Evolutionary conservation across 1,139 yeast genomes (phyloP).

Genomic region (Lodderomyces metapsilosis): DNA sequence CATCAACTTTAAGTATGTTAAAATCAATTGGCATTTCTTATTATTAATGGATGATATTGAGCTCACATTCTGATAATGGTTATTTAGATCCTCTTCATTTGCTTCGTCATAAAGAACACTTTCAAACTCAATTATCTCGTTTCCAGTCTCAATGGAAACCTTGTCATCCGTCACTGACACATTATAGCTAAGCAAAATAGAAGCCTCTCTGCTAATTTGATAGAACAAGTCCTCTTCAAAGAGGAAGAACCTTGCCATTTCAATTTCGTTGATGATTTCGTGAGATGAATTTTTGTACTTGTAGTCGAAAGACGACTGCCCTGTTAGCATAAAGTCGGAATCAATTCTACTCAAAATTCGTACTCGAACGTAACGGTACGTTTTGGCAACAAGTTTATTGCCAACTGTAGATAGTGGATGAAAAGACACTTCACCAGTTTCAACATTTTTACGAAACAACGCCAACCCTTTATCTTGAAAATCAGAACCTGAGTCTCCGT

Average conservation of each 20-base stretch:
- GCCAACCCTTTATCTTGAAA: slow-evolving; percentile 77
- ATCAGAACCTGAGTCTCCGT: slow-evolving; percentile 84
- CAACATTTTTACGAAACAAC: slow-evolving; percentile 44
- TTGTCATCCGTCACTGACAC: slow-evolving; percentile 67
- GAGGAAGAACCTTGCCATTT: slow-evolving; percentile 63
- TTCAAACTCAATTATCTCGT: slow-evolving; percentile 71
- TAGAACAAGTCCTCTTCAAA: slow-evolving; percentile 84
- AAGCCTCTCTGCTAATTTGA: slow-evolving; percentile 75
- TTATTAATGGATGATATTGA: slow-evolving; percentile 33
- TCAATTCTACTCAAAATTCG: slow-evolving; percentile 55
- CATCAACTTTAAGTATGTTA: slow-evolving; percentile 55
- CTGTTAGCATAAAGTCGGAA: slow-evolving; percentile 37
- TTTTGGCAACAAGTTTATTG: slow-evolving; percentile 22
- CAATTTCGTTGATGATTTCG: slow-evolving; percentile 48
- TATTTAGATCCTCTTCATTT: slow-evolving; percentile 37
- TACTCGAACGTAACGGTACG: slow-evolving; percentile 47
- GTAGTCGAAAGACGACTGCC: slow-evolving; percentile 39
- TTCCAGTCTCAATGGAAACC: slow-evolving; percentile 63
- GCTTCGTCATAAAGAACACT: slow-evolving; percentile 51
- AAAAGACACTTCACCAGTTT: slow-evolving; percentile 36
- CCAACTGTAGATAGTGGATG: slow-evolving; percentile 25
- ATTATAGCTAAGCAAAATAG: slow-evolving; percentile 65
- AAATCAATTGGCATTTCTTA: slow-evolving; percentile 51
- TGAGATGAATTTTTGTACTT: slow-evolving; percentile 17
- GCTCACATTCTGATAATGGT: slow-evolving; percentile 27